These are phyloP conservation scores for Fusarium bulbicola DNA, from an alignment of 2,329 filamentous ascomycete species.

Conservation along the genomic window DNA sequence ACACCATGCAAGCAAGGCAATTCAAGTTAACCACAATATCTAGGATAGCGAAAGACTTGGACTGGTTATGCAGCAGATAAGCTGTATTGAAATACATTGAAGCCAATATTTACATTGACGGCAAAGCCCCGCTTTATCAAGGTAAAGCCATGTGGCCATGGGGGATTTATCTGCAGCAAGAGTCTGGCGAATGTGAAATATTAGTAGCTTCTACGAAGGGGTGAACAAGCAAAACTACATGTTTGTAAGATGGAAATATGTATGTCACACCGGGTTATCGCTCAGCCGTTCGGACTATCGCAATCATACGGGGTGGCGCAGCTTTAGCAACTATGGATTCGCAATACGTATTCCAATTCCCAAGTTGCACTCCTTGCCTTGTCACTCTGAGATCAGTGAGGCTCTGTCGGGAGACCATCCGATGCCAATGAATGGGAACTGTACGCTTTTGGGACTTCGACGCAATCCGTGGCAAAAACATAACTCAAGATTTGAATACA, in stretches of 20 bases:
- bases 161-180: background rate
- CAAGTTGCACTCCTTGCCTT: background rate
- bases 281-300: background rate
- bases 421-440: background rate
- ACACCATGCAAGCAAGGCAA: background rate
- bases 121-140: background rate
- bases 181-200: constrained; percentile 4
- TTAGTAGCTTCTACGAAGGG: background rate
- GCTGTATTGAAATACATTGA: background rate
- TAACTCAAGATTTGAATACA: background rate
- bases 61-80: background rate
- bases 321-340: background rate
- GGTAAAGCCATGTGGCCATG: background rate
- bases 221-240: background rate
- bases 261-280: background rate
- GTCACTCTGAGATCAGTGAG: background rate
- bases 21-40: background rate
- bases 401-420: background rate
- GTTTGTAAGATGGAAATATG: background rate
- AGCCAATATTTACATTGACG: background rate
- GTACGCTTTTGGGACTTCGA: background rate
- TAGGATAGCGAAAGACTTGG: background rate
- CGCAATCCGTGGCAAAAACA: background rate
- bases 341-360: background rate
- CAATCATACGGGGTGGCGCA: background rate